phyloP scores from a whole-genome alignment of 208 protist species.

The Spongospora subterranea region DNA sequence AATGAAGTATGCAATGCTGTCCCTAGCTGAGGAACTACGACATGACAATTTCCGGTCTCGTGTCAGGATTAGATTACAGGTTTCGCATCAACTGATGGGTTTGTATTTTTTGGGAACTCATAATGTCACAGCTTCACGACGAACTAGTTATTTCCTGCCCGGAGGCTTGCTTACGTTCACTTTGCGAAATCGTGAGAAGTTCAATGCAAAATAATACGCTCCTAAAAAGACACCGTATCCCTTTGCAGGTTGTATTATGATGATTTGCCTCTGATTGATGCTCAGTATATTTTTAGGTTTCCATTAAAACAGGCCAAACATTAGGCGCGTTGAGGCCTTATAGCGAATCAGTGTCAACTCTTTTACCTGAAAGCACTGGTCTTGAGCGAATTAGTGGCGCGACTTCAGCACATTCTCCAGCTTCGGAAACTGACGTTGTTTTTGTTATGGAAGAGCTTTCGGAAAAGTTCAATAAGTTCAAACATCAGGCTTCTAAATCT shows the following conservation, averaged over 20 bases:
- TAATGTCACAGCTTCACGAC: background rate
- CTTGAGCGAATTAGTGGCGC: background rate
- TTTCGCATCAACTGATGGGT: background rate
- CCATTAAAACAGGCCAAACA: background rate
- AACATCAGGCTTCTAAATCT: too few relatives aligned
- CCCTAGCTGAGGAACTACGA: background rate
- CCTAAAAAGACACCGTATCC: background rate
- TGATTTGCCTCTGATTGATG: background rate
- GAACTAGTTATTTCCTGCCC: background rate
- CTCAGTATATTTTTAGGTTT: background rate
- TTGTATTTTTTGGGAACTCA: background rate
- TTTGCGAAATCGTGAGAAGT: background rate
- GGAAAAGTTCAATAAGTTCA: too few relatives aligned
- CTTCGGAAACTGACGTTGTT: too few relatives aligned
- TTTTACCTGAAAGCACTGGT: background rate
- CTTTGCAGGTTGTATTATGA: background rate
- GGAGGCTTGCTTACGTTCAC: background rate
- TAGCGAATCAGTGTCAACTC: too few relatives aligned
- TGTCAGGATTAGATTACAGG: background rate
- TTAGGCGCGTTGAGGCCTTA: background rate
- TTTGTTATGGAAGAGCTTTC: too few relatives aligned
- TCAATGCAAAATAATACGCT: background rate
- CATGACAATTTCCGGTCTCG: background rate
- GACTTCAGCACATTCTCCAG: too few relatives aligned
- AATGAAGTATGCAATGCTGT: background rate